phyloP scores from a whole-genome alignment of 805 yeast genomes.

The Monosporozyma servazzii region DNA sequence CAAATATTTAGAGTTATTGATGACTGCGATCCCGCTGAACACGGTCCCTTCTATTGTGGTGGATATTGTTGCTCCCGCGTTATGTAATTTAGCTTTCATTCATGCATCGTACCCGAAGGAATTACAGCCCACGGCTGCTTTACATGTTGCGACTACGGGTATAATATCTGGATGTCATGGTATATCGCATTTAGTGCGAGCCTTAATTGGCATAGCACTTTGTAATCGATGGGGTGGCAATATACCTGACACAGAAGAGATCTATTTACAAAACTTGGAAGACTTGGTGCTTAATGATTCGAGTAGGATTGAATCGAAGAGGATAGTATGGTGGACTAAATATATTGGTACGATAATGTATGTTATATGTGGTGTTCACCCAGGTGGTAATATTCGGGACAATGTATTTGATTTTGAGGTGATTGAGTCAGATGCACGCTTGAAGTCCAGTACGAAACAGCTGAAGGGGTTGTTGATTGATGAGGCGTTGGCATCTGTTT shows the following conservation, averaged over 20 bases:
- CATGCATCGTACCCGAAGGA: slow-evolving; percentile 73
- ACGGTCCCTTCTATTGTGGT: slow-evolving; percentile 50
- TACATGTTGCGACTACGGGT: slow-evolving; percentile 66
- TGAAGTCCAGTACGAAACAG: slow-evolving; percentile 14
- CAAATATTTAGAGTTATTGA: slow-evolving; percentile 45
- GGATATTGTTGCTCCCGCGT: slow-evolving; percentile 55
- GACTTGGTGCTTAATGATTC: slow-evolving; percentile 41
- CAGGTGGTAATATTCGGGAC: slow-evolving; percentile 68
- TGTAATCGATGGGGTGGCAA: slow-evolving; percentile 82
- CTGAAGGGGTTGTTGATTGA: slow-evolving; percentile 14
- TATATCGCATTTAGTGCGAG: slow-evolving; percentile 59
- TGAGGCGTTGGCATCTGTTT: slow-evolving; percentile 8
- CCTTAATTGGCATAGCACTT: slow-evolving; percentile 61
- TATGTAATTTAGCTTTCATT: slow-evolving; percentile 65
- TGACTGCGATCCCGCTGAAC: slow-evolving; percentile 47
- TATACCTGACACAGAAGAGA: slow-evolving; percentile 47
- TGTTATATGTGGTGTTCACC: slow-evolving; percentile 71
- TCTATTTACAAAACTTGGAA: slow-evolving; percentile 38
- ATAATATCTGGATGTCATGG: slow-evolving; percentile 71
- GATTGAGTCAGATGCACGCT: slow-evolving; percentile 17
- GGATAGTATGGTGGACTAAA: slow-evolving; percentile 62
- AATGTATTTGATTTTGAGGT: slow-evolving; percentile 42
- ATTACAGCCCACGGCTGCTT: slow-evolving; percentile 63
- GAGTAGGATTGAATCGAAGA: slow-evolving; percentile 34
- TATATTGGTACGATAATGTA: slow-evolving; percentile 67